Evolutionary conservation across 2,329 filamentous ascomycete species (phyloP).

Genomic region (Colletotrichum spaethianum): DNA sequence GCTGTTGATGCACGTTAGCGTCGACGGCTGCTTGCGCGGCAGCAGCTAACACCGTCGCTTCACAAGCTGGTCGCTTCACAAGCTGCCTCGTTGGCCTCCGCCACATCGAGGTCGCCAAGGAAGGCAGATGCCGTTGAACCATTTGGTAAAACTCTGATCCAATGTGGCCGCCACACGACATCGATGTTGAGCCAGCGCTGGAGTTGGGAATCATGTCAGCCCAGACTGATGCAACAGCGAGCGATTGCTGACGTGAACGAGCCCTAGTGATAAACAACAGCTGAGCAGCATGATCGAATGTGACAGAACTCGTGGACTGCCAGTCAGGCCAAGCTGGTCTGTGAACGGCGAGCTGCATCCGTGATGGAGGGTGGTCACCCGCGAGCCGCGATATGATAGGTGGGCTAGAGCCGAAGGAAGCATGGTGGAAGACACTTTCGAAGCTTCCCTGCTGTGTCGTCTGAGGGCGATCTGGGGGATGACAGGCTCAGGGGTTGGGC

Average conservation of each 20-base stretch:
- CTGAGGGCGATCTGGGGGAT: constrained; percentile 30
- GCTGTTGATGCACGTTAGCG: constrained; percentile 27
- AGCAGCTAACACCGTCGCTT: constrained; percentile 6
- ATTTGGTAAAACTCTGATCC: neutral
- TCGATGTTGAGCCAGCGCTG: neutral
- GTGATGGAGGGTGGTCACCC: neutral
- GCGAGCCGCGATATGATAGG: constrained; percentile 27
- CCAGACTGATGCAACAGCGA: too few relatives aligned
- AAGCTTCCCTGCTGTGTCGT: constrained; percentile 26
- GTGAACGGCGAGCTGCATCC: constrained; percentile 22
- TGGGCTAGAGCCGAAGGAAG: constrained; percentile 24
- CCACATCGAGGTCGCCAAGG: neutral
- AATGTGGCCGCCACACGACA: neutral
- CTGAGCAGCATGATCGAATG: neutral
- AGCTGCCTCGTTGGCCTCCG: neutral
- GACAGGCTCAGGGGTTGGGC: constrained; percentile 14
- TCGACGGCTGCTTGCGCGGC: constrained; percentile 3
- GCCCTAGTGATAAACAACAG: neutral
- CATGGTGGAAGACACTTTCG: constrained; percentile 30
- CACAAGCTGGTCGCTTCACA: too few relatives aligned
- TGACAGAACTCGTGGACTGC: neutral
- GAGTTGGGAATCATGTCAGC: neutral
- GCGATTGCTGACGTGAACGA: neutral
- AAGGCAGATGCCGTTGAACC: neutral
- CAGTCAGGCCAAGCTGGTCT: neutral